Conservation (phyloP, 257 asterid species). For the Lithospermum erythrorhizon region DNA sequence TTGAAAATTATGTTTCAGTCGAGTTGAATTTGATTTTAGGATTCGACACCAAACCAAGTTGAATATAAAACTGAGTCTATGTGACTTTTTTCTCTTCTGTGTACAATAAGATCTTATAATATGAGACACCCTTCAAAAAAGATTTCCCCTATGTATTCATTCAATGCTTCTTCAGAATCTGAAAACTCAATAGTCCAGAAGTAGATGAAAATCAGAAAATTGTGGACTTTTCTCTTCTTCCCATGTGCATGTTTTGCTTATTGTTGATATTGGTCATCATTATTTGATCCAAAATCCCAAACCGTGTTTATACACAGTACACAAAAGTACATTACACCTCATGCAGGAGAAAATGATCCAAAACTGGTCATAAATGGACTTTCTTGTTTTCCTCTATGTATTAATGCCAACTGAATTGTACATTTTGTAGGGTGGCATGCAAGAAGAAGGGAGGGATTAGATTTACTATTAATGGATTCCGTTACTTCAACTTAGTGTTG, state of each 20-base stretch:
- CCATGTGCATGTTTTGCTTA: conserved; percentile 7
- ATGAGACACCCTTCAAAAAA: not conserved
- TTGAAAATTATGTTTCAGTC: too few species aligned
- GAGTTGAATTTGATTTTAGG: too few species aligned
- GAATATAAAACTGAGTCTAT: not conserved
- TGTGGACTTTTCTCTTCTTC: conserved; percentile 8
- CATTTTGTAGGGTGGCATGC: conserved; percentile 40
- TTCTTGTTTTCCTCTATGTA: too few species aligned
- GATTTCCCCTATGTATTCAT: not conserved
- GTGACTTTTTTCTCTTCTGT: not conserved
- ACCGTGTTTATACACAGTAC: not conserved
- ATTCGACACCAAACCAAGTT: too few species aligned
- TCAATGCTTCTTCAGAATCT: not conserved
- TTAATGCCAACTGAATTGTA: not conserved
- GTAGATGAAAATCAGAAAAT: conserved; percentile 9
- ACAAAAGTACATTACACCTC: not conserved
- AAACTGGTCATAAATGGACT: too few species aligned
- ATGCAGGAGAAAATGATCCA: not conserved
- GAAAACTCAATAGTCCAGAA: not conserved
- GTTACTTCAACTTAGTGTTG: conserved; percentile 55
- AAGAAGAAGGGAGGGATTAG: conserved; percentile 61
- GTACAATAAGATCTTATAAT: not conserved
- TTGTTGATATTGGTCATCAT: not conserved
- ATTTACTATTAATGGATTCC: conserved; percentile 60
- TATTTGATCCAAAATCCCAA: not conserved